Evolutionary conservation across 2,329 filamentous ascomycete genomes (phyloP).

Genomic region (Phoma herbarum): DNA sequence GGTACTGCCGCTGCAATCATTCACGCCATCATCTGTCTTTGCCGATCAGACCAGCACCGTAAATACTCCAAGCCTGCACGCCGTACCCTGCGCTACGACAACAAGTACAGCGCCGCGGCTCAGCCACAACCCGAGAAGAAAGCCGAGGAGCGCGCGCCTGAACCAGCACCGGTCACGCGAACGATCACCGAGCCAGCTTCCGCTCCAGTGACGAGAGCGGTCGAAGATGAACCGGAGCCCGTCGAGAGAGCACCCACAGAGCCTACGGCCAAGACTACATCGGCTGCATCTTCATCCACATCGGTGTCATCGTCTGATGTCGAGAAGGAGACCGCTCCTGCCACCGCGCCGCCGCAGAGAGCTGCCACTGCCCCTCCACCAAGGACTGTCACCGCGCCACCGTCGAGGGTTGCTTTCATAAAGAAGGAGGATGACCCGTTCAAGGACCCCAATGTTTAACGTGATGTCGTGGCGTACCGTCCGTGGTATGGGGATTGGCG

Average conservation of each 20-base stretch:
- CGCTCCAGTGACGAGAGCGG: constrained; percentile 9
- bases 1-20: constrained; percentile 8
- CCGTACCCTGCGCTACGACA: constrained; percentile 15
- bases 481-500: constrained; percentile 15
- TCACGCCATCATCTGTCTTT: constrained; percentile 26
- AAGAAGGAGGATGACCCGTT: constrained; percentile 15
- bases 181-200: constrained; percentile 2
- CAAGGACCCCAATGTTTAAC: constrained; percentile 8
- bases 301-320: constrained; percentile 18
- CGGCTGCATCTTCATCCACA: constrained; percentile 8
- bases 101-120: constrained; percentile 3
- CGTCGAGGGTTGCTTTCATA: background rate
- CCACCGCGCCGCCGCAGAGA: background rate
- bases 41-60: constrained; percentile 19
- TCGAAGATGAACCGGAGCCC: background rate
- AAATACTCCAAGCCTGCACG: constrained; percentile 16
- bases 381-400: constrained; percentile 1
- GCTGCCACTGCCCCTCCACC: background rate
- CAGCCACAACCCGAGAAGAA: background rate
- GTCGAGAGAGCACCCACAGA: constrained; percentile 5
- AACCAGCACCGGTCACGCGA: background rate
- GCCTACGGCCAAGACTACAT: background rate
- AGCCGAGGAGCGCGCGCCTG: background rate
- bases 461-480: constrained; percentile 5
- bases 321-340: constrained; percentile 5